Base-by-base conservation (phyloP, 2,329 filamentous ascomycete species). In the Neofusicoccum umdonicola region DNA sequence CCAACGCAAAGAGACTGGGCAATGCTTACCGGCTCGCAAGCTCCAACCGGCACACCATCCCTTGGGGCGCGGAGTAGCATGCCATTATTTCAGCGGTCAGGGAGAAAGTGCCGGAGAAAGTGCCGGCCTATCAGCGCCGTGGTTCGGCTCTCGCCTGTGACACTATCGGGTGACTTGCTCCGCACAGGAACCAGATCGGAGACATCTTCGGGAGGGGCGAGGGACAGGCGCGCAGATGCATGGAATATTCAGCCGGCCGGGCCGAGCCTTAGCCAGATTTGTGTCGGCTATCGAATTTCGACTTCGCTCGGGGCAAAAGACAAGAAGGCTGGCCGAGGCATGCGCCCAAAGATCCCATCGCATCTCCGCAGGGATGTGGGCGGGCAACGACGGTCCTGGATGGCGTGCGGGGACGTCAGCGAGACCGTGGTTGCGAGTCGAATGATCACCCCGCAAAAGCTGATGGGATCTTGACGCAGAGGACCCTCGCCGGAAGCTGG, bases 371-470 rank as follows among this genome's bases (percentile, higher is more conserved):
- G 47, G 60, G 45, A 19, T 42, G 39, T 42, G 22, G 35, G 60
- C 44, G 48, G 44, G 48, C 60, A 35, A 48, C 15, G 37, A 35
- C 39, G 19, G 37, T 41, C 19, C 12, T 31, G 22, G n/a, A 34
- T 63, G 60, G 47, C 37, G 39, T 54, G 61, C 39, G 61, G 61
- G 60, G 60, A 52, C 37, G n/a, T n/a, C 35, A 35, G 47, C n/a
- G 22, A 42, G n/a, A 48, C 57, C 42, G 35, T 62, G 60, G 52
- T 62, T 34, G 19, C 35, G 37, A 34, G 54, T 62, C 35, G 61
- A 52, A 51, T 54, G 61, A 63, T 54, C 41, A 60, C 56, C 56
- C 56, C 56, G 56, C 56, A 60, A 47, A 47, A 37, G 12, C 56
- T 47, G 42, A 60, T 60, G 56, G 47, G 56, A 60, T 35, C 31